Conservation (phyloP, 768 basidiomycete species). For the Gymnopilus dilepis region DNA sequence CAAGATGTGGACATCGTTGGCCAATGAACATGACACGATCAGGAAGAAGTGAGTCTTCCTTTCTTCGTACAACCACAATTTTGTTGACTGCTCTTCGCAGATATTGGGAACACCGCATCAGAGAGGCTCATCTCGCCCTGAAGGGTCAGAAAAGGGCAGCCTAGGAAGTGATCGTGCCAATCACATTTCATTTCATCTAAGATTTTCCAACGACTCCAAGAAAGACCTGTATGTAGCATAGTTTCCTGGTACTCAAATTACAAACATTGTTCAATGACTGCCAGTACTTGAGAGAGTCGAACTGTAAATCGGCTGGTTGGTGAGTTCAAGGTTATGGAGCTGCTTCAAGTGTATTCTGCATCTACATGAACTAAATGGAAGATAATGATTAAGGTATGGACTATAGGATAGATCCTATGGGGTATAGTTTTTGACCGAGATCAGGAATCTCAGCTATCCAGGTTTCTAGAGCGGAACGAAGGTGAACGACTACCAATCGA, state of each 20-base stretch:
- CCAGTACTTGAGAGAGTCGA: no score
- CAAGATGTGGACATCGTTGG: conserved; percentile 73
- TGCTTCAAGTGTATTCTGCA: no score
- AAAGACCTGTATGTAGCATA: not conserved
- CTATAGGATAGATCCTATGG: no score
- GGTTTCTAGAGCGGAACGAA: not conserved
- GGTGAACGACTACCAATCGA: not conserved
- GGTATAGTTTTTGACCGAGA: no score
- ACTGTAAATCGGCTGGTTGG: no score
- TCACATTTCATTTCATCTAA: not conserved
- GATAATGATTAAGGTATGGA: no score
- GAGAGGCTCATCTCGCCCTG: conserved; percentile 42
- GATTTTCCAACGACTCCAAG: not conserved
- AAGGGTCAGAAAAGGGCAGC: conserved; percentile 2
- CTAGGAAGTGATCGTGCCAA: not conserved
- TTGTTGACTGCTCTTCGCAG: conserved; percentile 40
- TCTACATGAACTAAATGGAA: no score
- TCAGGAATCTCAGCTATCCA: no score
- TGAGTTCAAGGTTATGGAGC: no score
- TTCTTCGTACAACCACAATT: not conserved
- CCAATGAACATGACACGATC: conserved; percentile 72
- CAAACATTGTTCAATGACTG: no score
- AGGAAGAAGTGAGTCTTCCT: conserved; percentile 64
- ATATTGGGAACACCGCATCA: conserved; percentile 81
- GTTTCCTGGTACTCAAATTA: not conserved